Conservation (phyloP, 2,329 filamentous ascomycete genomes). For the Leptographium galeiforme region DNA sequence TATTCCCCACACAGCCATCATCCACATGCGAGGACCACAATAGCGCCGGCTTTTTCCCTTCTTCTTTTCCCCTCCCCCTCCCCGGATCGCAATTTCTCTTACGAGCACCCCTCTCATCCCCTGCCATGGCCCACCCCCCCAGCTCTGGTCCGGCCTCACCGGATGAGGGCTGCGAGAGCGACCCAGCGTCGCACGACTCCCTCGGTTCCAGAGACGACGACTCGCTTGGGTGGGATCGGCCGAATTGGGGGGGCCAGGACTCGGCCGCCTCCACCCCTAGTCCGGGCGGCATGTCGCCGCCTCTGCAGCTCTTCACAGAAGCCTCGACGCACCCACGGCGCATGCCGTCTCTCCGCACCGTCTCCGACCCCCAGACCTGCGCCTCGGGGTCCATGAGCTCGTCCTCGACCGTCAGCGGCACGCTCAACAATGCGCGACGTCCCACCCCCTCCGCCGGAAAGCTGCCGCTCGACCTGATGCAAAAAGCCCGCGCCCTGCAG, state of each 20-base stretch:
- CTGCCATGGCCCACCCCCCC: slow-evolving; percentile 15
- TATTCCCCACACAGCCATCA: neutral
- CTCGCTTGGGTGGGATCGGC: neutral
- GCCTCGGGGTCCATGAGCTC: slow-evolving; percentile 48
- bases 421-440: slow-evolving; percentile 52
- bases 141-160: slow-evolving; percentile 31
- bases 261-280: neutral
- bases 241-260: neutral
- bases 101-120: neutral
- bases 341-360: slow-evolving; percentile 44
- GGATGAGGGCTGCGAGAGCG: slow-evolving; percentile 28
- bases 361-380: slow-evolving; percentile 40
- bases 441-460: slow-evolving; percentile 28
- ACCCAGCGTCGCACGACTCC: slow-evolving; percentile 26
- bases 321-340: slow-evolving; percentile 2
- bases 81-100: neutral
- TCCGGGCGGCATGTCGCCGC: neutral
- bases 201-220: slow-evolving; percentile 15
- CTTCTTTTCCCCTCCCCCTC: neutral
- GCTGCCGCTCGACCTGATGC: slow-evolving; percentile 26
- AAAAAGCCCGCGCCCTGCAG: slow-evolving; percentile 23
- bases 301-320: neutral
- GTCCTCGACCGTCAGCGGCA: slow-evolving; percentile 73
- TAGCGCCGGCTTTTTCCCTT: neutral
- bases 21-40: slow-evolving; percentile 1